Percentiles rank a stretch among this genome's conserved stretches.
Conservation (phyloP, 495 filamentous ascomycete genomes). For the Trichodelitschia bisporula region DNA sequence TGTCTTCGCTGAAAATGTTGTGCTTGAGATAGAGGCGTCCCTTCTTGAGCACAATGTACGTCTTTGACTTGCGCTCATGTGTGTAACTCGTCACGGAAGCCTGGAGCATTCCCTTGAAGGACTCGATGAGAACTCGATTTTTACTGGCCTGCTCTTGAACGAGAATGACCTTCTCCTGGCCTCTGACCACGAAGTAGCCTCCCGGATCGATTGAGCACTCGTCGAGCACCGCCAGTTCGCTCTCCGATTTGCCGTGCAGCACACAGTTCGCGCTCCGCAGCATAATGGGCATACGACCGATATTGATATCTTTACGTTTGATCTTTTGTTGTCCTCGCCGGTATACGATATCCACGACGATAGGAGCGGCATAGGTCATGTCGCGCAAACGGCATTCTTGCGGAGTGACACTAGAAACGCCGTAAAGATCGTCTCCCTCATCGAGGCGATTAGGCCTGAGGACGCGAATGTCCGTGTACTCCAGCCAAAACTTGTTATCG, state of each 20-base stretch:
- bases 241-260: conserved; percentile 51
- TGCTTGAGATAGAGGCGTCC: conserved; percentile 73
- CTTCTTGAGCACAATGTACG: conserved; percentile 80
- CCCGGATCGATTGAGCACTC: conserved; percentile 93
- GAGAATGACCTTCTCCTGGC: conserved; percentile 88
- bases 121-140: conserved; percentile 93
- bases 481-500: conserved; percentile 63
- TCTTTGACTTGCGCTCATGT: conserved; percentile 91
- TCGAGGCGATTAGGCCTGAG: conserved; percentile 53
- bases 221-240: conserved; percentile 63
- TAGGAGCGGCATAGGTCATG: conserved; percentile 82
- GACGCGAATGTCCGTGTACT: conserved; percentile 71
- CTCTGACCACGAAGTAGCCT: conserved; percentile 77
- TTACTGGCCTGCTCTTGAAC: conserved; percentile 97
- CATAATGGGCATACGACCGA: conserved; percentile 91
- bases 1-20: conserved; percentile 74
- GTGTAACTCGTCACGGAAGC: conserved; percentile 95
- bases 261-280: conserved; percentile 83
- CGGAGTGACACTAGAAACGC: conserved; percentile 38
- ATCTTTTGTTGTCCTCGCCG: conserved; percentile 48
- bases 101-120: conserved; percentile 75
- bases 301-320: conserved; percentile 40
- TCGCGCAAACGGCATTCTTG: conserved; percentile 92
- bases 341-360: conserved; percentile 74
- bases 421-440: conserved; percentile 34